phyloP scores from a whole-genome alignment of 2,329 filamentous ascomycete species.

The Colletotrichum sp. region DNA sequence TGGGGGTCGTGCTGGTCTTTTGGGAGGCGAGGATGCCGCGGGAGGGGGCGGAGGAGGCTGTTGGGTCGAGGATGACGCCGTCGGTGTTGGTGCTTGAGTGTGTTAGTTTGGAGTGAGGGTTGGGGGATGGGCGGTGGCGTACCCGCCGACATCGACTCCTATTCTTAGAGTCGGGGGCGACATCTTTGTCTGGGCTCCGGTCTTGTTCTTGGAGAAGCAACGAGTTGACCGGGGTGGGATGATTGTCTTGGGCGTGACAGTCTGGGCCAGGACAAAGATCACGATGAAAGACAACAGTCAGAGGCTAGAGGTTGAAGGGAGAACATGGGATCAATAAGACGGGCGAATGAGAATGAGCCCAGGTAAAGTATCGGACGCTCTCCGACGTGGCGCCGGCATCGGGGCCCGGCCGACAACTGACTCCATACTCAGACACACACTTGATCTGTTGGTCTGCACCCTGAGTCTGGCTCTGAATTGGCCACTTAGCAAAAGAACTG shows the following conservation, averaged over 20 bases:
- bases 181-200: background rate
- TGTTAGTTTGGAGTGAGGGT: background rate
- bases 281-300: background rate
- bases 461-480: background rate
- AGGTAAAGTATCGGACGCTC: background rate
- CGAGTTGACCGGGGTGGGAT: too few relatives aligned
- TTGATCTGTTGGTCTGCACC: background rate
- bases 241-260: background rate
- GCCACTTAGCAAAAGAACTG: background rate
- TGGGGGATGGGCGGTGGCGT: background rate
- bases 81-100: background rate
- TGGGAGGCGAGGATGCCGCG: constrained; percentile 52
- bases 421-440: background rate
- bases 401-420: background rate
- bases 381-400: constrained; percentile 5
- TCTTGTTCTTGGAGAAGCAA: background rate
- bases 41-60: constrained; percentile 31
- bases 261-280: background rate
- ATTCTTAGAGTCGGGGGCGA: background rate
- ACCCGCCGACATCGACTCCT: background rate
- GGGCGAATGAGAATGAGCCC: background rate
- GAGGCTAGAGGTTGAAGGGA: background rate
- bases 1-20: constrained; percentile 48
- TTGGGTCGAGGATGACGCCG: constrained; percentile 49
- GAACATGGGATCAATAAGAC: background rate